Evolutionary conservation across 371 early-diverging fungal genomes (phyloP), one percentile per base, ranked within the genome.

Genomic region (Haplosporangium sp.): DNA sequence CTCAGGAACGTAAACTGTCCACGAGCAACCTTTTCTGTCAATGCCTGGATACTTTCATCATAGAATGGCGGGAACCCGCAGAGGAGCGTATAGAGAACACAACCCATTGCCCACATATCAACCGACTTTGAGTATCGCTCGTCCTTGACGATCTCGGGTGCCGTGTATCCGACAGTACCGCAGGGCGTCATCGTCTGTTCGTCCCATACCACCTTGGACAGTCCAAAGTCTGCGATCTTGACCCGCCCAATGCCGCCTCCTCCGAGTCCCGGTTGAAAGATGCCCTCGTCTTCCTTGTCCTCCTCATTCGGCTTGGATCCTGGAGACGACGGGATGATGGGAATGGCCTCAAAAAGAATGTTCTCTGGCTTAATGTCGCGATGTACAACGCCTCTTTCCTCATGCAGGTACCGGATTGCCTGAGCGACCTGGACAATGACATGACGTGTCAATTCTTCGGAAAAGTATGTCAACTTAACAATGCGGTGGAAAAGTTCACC

Each of bases 311-410:
- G 82, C 21, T 82, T 80, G 52, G 83, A 73, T 55, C 80, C 77
- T 7, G 87, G 87, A n/a, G 81, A 83, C 11, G 87, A 85, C 41
- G 90, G 85, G 56, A 86, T 84, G 46, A 89, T 85, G 0, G 91
- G 90, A 23, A 92, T 92, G 37, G 92, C 86, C 61, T 91, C 90
- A 81, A 91, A 94, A 29, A 97, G 82, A 62, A 98, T 91, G 82
- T 99, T 99, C 81, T 99, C 99, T 41, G 95, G 95, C 83, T 99
- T 99, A 73, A 99, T 93, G 79, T 99, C 99, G 53, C 89, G 82
- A 73, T 97, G 98, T 5, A 95, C 94, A 38, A 97, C 90, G n/a
- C 94, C 95, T 59, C 86, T 85, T 62, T 93, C 91, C 45, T 88
- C 88, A 73, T 98, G 99, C 55, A 97, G 83, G 79, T 96, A 95